phyloP scores from a whole-genome alignment of 2,329 filamentous ascomycete genomes.

The Leptodontidium sp. region DNA sequence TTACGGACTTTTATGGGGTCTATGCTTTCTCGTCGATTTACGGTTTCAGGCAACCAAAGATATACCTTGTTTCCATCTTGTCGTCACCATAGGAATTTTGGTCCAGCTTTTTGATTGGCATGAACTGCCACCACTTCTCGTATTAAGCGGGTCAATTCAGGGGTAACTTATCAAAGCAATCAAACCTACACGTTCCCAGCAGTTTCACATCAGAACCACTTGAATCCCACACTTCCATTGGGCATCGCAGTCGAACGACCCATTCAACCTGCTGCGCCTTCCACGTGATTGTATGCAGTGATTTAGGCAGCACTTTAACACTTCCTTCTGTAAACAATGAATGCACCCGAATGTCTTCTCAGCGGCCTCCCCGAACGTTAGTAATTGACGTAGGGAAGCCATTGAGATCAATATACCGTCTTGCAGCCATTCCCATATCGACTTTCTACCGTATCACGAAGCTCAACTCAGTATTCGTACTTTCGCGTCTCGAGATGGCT shows the following conservation, averaged over 20 bases:
- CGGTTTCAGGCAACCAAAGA: too few species aligned
- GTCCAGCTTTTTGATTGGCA: neutral
- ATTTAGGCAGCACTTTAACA: constrained; percentile 14
- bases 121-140: neutral
- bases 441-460: neutral
- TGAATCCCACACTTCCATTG: neutral
- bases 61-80: too few species aligned
- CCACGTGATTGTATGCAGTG: constrained; percentile 8
- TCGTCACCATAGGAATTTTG: neutral
- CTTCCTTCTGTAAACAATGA: constrained; percentile 12
- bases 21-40: too few species aligned
- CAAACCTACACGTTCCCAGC: neutral
- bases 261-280: constrained; percentile 1
- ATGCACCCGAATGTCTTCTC: constrained; percentile 13
- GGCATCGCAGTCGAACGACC: neutral
- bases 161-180: neutral
- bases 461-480: neutral
- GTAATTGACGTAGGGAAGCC: constrained; percentile 1
- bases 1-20: neutral
- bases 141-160: neutral
- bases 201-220: neutral
- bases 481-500: neutral
- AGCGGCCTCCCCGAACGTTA: constrained; percentile 10
- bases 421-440: neutral
- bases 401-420: neutral